Evolutionary conservation across 2,329 filamentous ascomycete genomes (phyloP).

Genomic region (Verticillium tricorpus): DNA sequence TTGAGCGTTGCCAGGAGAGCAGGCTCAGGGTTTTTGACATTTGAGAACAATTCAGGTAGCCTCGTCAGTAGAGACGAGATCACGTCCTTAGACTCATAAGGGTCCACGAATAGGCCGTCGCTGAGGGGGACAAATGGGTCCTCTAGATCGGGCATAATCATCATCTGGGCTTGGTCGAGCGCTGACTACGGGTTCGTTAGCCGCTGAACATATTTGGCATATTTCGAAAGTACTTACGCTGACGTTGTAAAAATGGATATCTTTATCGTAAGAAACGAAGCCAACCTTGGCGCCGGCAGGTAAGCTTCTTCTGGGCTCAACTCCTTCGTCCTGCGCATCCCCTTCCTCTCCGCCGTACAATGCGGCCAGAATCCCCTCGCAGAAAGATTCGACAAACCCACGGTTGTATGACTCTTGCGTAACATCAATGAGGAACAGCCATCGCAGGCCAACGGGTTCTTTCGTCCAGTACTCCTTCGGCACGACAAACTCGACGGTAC

Average conservation of each 20-base stretch:
- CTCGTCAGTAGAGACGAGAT: conserved; percentile 83
- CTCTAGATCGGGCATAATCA: conserved; percentile 96
- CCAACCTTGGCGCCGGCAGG: conserved; percentile 82
- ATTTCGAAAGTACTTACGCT: conserved; percentile 52
- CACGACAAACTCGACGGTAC: conserved; percentile 93
- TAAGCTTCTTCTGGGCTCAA: conserved; percentile 52
- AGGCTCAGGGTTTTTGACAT: conserved; percentile 86
- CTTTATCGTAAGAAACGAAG: conserved; percentile 93
- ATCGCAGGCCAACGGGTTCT: conserved; percentile 81
- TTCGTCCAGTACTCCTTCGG: conserved; percentile 99
- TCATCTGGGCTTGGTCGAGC: conserved; percentile 88
- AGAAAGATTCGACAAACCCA: conserved; percentile 85
- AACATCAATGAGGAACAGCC: conserved; percentile 90
- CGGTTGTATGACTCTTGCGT: conserved; percentile 88
- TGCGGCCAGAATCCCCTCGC: conserved; percentile 79
- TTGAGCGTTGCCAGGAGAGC: conserved; percentile 80
- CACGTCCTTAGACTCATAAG: conserved; percentile 79
- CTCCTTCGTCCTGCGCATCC: conserved; percentile 47
- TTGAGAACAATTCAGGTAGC: conserved; percentile 81
- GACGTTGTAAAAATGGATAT: conserved; percentile 97
- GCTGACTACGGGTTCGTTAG: conserved; percentile 44
- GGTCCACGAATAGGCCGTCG: conserved; percentile 91
- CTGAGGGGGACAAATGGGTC: conserved; percentile 93
- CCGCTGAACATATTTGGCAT: neutral
- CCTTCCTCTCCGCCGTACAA: conserved; percentile 68